phyloP scores from a whole-genome alignment of 1,139 yeast genomes.

The Blastobotrys persicus region DNA sequence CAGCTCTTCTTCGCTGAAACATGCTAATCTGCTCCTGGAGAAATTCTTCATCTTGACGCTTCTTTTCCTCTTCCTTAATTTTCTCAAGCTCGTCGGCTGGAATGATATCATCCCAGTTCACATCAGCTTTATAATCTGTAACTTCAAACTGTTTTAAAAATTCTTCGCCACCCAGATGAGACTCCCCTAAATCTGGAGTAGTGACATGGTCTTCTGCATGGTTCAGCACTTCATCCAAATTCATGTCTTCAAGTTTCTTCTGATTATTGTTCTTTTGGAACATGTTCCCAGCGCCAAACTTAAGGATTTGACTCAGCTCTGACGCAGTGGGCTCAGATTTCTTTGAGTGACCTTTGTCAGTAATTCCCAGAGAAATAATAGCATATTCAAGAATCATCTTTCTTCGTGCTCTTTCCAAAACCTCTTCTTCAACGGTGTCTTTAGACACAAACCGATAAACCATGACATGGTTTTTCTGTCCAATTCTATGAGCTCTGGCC shows the following conservation, averaged over 20 bases:
- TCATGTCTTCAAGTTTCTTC: slow-evolving; percentile 90
- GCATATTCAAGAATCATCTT: slow-evolving; percentile 99
- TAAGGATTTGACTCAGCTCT: slow-evolving; percentile 87
- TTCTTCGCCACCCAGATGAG: slow-evolving; percentile 97
- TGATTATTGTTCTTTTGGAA: slow-evolving; percentile 78
- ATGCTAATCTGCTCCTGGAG: slow-evolving; percentile 87
- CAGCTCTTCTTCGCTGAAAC: slow-evolving; percentile 76
- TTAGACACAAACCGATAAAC: slow-evolving; percentile 95
- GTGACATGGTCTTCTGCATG: slow-evolving; percentile 98
- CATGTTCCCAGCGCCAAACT: slow-evolving; percentile 99
- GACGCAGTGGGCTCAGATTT: slow-evolving; percentile 75
- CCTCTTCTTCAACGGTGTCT: slow-evolving; percentile 97
- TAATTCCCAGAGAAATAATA: slow-evolving; percentile 90
- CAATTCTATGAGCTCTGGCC: slow-evolving; percentile 99
- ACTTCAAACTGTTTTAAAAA: slow-evolving; percentile 96
- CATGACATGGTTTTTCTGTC: slow-evolving; percentile 96
- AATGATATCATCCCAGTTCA: slow-evolving; percentile 98
- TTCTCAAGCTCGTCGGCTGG: slow-evolving; percentile 91
- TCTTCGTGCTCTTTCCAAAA: slow-evolving; percentile 91
- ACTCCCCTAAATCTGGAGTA: slow-evolving; percentile 94
- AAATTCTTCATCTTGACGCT: slow-evolving; percentile 78
- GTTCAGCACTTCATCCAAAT: slow-evolving; percentile 89
- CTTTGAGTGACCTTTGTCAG: slow-evolving; percentile 59
- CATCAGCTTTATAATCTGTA: slow-evolving; percentile 97
- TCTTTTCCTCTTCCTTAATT: slow-evolving; percentile 87